phyloP scores from a whole-genome alignment of 1,284 basidiomycete species.

The Termitomyces sp. region DNA sequence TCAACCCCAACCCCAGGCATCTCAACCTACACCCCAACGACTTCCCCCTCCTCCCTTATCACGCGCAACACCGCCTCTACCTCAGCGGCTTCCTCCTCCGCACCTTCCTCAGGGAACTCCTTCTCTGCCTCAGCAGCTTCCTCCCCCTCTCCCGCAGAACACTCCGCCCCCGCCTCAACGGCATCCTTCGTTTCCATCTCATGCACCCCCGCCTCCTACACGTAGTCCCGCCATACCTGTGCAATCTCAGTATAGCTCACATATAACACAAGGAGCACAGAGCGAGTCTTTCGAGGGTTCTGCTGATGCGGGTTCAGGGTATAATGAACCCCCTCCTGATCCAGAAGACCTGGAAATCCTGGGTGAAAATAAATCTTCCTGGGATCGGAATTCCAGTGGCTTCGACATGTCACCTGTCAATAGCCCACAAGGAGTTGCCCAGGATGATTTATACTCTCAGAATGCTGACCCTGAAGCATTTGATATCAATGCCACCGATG shows the following conservation, averaged over 20 bases:
- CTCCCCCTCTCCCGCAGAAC: constrained; percentile 1
- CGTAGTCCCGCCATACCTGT: constrained; percentile 2
- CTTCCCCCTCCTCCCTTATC: constrained; percentile 8
- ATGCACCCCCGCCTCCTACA: neutral
- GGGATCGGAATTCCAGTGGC: neutral
- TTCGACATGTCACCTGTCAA: neutral
- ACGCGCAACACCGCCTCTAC: constrained; percentile 6
- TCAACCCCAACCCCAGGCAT: constrained; percentile 6
- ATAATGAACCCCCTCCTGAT: neutral
- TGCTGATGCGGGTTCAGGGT: neutral
- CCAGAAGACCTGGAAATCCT: neutral
- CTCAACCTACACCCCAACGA: constrained; percentile 9
- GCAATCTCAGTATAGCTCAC: neutral
- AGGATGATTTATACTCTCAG: neutral
- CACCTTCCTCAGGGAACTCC: constrained; percentile 4
- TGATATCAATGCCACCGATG: neutral
- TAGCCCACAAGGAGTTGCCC: neutral
- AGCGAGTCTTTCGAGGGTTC: neutral
- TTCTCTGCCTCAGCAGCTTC: constrained; percentile 9
- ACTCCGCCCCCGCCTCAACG: neutral
- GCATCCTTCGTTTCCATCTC: constrained; percentile 1
- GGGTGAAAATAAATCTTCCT: neutral
- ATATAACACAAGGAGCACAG: neutral
- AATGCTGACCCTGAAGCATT: constrained; percentile 1
- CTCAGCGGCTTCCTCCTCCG: constrained; percentile 1